Evolutionary conservation across 768 basidiomycete species (phyloP).

Genomic region (Suillus occidentalis): DNA sequence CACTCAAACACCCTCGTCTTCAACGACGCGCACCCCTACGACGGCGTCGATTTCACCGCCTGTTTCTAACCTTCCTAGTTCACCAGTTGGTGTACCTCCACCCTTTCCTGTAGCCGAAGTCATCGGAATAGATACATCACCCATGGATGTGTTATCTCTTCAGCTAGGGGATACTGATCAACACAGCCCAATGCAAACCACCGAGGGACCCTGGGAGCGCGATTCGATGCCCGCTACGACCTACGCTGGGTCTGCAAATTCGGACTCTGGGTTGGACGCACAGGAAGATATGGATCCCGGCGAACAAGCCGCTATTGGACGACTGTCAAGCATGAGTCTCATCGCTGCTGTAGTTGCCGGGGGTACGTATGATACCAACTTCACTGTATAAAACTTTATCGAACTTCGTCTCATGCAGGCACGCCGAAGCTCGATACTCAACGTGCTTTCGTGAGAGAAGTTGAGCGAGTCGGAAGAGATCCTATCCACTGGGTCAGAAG

Average conservation of each 20-base stretch:
- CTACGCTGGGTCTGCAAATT: neutral
- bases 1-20: constrained; percentile 31
- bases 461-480: constrained; percentile 66
- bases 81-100: constrained; percentile 14
- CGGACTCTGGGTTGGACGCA: constrained; percentile 16
- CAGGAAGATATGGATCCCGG: constrained; percentile 38
- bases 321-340: constrained; percentile 89
- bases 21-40: constrained; percentile 19
- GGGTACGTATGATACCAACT: constrained; percentile 43
- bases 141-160: constrained; percentile 14
- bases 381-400: constrained; percentile 8
- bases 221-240: neutral
- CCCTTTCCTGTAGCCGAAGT: constrained; percentile 20
- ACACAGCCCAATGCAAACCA: neutral
- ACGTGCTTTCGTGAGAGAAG: constrained; percentile 68
- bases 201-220: neutral
- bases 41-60: constrained; percentile 17
- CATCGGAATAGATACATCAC: constrained; percentile 15
- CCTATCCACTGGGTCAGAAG: constrained; percentile 76
- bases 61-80: constrained; percentile 11
- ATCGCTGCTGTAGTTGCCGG: constrained; percentile 86
- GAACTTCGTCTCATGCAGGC: constrained; percentile 37
- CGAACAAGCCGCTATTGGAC: constrained; percentile 81
- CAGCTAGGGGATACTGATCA: constrained; percentile 17
- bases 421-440: constrained; percentile 56